Conservation (phyloP, 257 asterid species). For the Leptodermis oblonga region DNA sequence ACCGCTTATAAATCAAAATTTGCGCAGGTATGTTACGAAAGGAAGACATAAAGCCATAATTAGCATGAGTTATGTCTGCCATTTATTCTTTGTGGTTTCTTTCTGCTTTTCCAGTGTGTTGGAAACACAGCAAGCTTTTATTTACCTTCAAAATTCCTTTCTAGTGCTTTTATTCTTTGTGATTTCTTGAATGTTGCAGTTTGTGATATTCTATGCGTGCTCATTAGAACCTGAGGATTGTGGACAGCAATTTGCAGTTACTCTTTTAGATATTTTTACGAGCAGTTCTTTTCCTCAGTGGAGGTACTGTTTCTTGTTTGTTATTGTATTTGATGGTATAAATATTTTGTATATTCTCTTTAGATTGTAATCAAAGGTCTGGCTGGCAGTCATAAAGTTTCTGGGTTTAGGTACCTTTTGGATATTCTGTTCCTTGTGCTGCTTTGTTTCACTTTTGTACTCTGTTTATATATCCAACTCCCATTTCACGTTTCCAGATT, state of each 20-base stretch:
- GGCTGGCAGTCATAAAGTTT: not conserved
- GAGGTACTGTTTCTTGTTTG: conserved; percentile 48
- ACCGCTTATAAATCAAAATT: conserved; percentile 86
- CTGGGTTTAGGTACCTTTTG: not conserved
- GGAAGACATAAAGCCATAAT: not conserved
- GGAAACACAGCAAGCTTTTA: not conserved
- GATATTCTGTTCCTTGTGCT: not conserved
- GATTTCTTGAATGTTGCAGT: conserved; percentile 41
- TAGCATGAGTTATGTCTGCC: not conserved
- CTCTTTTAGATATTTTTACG: conserved; percentile 51
- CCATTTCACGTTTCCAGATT: not conserved
- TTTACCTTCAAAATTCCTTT: not conserved
- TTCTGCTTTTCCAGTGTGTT: not conserved
- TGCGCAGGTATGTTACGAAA: conserved; percentile 61
- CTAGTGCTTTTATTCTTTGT: not conserved
- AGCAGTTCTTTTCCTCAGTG: conserved; percentile 41
- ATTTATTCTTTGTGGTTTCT: not conserved
- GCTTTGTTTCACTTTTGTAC: not conserved
- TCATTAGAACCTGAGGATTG: conserved; percentile 88
- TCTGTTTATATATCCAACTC: not conserved
- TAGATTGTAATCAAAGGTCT: not conserved
- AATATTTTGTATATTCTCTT: not conserved
- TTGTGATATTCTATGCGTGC: conserved; percentile 89
- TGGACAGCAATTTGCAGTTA: conserved; percentile 52
- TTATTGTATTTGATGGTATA: not conserved